A percentile compares a stretch with the other conserved stretches of the same genome.
phyloP scores from a whole-genome alignment of 2,329 filamentous ascomycete species.

The Colletotrichum australisinense region DNA sequence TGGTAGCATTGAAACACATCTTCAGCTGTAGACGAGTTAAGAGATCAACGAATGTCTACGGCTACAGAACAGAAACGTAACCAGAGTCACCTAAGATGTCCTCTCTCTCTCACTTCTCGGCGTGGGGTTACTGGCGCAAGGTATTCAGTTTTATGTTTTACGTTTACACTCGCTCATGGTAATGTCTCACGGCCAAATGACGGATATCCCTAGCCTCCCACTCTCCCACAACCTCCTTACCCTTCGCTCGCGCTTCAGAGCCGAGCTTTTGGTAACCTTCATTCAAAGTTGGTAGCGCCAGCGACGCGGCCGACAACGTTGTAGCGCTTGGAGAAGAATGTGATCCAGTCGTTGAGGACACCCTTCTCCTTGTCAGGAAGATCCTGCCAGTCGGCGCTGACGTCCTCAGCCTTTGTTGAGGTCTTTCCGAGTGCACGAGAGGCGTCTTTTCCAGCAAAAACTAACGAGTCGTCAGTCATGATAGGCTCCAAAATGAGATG shows the following conservation, averaged over 20 bases:
- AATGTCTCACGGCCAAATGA: constrained; percentile 3
- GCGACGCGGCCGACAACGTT: constrained; percentile 82
- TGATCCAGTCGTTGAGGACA: constrained; percentile 90
- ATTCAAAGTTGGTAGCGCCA: constrained; percentile 66
- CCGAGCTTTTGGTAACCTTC: constrained; percentile 8
- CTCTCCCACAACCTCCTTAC: neutral
- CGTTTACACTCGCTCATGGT: constrained; percentile 5
- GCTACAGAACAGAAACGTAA: neutral
- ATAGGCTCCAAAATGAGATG: neutral
- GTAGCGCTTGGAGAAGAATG: constrained; percentile 97
- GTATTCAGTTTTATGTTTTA: neutral
- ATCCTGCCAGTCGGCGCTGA: constrained; percentile 83
- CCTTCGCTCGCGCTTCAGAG: neutral
- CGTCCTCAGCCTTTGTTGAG: constrained; percentile 88
- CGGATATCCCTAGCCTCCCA: constrained; percentile 6
- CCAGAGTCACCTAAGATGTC: neutral
- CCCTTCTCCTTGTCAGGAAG: constrained; percentile 87
- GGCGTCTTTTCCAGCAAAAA: constrained; percentile 95
- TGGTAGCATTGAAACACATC: neutral
- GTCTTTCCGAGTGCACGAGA: constrained; percentile 91
- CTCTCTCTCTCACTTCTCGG: neutral
- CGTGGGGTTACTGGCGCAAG: neutral
- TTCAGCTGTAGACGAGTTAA: neutral
- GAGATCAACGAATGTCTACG: neutral
- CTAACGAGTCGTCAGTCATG: constrained; percentile 56